Evolutionary conservation across 225 moss, liverwort and hornwort species (phyloP).

Genomic region (Asterella californica): DNA sequence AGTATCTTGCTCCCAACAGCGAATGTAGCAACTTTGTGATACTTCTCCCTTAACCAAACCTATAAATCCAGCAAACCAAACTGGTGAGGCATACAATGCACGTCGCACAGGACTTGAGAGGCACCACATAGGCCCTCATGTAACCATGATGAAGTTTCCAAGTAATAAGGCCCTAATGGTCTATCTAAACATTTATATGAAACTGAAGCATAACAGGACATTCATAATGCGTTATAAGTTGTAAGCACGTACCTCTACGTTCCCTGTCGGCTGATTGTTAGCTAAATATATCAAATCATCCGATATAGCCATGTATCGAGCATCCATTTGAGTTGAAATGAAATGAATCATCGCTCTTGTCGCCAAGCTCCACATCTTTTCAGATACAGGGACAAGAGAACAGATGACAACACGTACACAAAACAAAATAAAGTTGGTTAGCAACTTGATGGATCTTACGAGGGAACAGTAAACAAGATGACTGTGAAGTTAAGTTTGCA

Average conservation of each 20-base stretch:
- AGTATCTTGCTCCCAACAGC: constrained; percentile 45
- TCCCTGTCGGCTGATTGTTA: constrained; percentile 37
- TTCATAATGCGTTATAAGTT: background rate
- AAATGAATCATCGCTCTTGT: constrained; percentile 35
- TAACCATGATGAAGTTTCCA: background rate
- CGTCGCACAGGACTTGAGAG: background rate
- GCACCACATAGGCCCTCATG: background rate
- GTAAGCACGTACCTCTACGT: constrained; percentile 41
- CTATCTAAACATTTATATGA: background rate
- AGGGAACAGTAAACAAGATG: background rate
- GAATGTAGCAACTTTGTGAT: constrained; percentile 43
- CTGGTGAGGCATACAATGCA: background rate
- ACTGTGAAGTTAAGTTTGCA: background rate
- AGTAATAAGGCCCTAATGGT: background rate
- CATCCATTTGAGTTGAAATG: constrained; percentile 44
- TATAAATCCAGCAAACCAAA: constrained; percentile 2
- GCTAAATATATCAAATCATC: constrained; percentile 54
- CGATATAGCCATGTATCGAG: constrained; percentile 44
- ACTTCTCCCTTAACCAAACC: constrained; percentile 49
- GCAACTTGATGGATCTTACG: background rate
- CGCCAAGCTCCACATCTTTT: constrained; percentile 43
- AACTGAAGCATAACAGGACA: background rate
- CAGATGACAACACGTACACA: background rate
- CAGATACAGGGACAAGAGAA: background rate
- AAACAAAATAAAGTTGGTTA: background rate